These are phyloP conservation scores for Aspergillus sp. DNA, from an alignment of 2,329 filamentous ascomycete species.

Conservation along the genomic window DNA sequence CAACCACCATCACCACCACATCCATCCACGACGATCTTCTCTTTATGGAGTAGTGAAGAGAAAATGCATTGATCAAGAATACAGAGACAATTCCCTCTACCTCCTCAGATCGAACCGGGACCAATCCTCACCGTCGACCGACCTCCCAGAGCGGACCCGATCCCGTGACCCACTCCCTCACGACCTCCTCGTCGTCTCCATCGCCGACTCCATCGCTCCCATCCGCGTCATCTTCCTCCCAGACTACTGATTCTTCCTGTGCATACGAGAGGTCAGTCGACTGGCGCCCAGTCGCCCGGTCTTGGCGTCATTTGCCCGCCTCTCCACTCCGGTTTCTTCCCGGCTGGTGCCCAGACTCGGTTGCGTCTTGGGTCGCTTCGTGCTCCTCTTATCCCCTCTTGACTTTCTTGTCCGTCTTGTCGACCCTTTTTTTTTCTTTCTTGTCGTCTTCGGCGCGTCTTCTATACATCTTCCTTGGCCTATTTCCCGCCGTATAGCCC, in stretches of 20 bases:
- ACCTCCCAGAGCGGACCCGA: background rate
- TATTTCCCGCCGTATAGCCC: too few species aligned
- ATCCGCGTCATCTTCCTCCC: conserved; percentile 8
- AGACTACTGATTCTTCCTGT: conserved; percentile 2
- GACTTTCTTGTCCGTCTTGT: conserved; percentile 10
- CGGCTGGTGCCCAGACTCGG: background rate
- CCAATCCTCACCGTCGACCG: conserved; percentile 10
- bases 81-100: too few species aligned
- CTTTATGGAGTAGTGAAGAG: too few species aligned
- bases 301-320: background rate
- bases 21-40: conserved; percentile 14
- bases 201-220: too few species aligned
- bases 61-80: too few species aligned
- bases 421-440: background rate
- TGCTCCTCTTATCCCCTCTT: conserved; percentile 13
- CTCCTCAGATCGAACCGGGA: too few species aligned
- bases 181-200: conserved; percentile 2
- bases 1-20: conserved; percentile 10
- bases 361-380: conserved; percentile 11
- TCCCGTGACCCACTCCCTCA: background rate
- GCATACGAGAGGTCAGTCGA: too few species aligned
- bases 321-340: conserved; percentile 4
- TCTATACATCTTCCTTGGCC: too few species aligned
- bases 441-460: background rate
- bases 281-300: background rate